These are phyloP conservation scores for Mycena rebaudengoi DNA, from an alignment of 768 basidiomycete genomes.

Conservation along the genomic window DNA sequence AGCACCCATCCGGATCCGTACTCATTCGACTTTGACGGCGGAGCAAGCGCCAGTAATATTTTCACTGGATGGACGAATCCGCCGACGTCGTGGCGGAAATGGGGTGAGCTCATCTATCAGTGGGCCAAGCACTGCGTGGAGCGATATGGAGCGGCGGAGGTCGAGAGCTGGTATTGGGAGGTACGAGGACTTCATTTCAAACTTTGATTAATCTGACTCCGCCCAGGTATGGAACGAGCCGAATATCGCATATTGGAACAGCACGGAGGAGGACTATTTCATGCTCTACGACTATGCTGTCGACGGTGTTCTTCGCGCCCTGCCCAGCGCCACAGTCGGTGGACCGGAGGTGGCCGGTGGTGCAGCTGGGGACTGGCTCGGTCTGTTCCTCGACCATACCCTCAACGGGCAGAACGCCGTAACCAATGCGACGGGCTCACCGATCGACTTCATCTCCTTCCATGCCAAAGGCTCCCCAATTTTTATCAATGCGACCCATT, in stretches of 20 bases:
- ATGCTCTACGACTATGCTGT: slow-evolving; percentile 26
- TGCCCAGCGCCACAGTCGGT: slow-evolving; percentile 24
- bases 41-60: slow-evolving; percentile 14
- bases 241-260: slow-evolving; percentile 27
- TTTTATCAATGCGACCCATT: slow-evolving; percentile 21
- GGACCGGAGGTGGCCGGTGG: slow-evolving; percentile 25
- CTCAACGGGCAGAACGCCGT: slow-evolving; percentile 20
- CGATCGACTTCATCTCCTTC: slow-evolving; percentile 27
- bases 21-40: slow-evolving; percentile 22
- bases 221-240: slow-evolving; percentile 27
- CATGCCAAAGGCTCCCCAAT: slow-evolving; percentile 26
- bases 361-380: slow-evolving; percentile 23
- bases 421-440: slow-evolving; percentile 17
- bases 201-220: slow-evolving; percentile 6
- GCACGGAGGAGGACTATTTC: slow-evolving; percentile 26
- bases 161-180: slow-evolving; percentile 27
- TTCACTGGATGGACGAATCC: slow-evolving; percentile 27
- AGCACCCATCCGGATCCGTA: slow-evolving; percentile 23
- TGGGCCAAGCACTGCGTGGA: slow-evolving; percentile 26
- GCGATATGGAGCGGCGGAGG: slow-evolving; percentile 23
- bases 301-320: slow-evolving; percentile 24
- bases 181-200: slow-evolving; percentile 5
- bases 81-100: slow-evolving; percentile 23
- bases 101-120: slow-evolving; percentile 24
- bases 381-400: slow-evolving; percentile 25